Percentiles rank a stretch among this genome's conserved stretches.
Evolutionary conservation across 192 early-diverging fungal species (phyloP).

Genomic region (Coemansia sp.): DNA sequence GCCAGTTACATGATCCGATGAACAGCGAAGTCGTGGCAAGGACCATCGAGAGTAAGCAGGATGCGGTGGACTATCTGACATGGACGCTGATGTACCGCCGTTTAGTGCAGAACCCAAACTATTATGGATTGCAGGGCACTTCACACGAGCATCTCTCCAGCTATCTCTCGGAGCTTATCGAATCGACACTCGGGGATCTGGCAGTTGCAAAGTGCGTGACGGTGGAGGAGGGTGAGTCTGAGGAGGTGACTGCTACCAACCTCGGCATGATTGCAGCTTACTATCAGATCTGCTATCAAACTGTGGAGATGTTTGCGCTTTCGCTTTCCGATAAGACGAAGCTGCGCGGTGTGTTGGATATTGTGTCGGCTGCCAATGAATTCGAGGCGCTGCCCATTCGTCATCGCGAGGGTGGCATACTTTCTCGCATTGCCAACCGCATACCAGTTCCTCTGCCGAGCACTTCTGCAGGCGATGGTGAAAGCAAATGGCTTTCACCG

Average conservation of each 20-base stretch:
- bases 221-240: constrained; percentile 27
- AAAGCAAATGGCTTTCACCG: constrained; percentile 68
- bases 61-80: constrained; percentile 97
- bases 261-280: constrained; percentile 97
- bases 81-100: constrained; percentile 98
- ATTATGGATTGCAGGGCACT: constrained; percentile 86
- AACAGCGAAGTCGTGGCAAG: constrained; percentile 95
- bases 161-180: constrained; percentile 92
- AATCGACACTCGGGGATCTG: constrained; percentile 84
- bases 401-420: constrained; percentile 83
- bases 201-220: constrained; percentile 76
- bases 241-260: constrained; percentile 72
- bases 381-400: constrained; percentile 90
- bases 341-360: constrained; percentile 87
- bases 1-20: constrained; percentile 94
- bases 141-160: constrained; percentile 87
- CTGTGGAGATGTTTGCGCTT: constrained; percentile 90
- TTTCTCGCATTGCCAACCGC: constrained; percentile 78
- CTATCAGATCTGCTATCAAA: constrained; percentile 93
- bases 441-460: constrained; percentile 59
- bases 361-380: constrained; percentile 90
- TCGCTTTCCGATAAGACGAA: constrained; percentile 85
- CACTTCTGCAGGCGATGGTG: neutral
- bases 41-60: constrained; percentile 95
- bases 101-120: constrained; percentile 95